These are phyloP conservation scores for Dalbergia cochinchinensis DNA, from an alignment of 306 rosid genomes.

Conservation along the genomic window DNA sequence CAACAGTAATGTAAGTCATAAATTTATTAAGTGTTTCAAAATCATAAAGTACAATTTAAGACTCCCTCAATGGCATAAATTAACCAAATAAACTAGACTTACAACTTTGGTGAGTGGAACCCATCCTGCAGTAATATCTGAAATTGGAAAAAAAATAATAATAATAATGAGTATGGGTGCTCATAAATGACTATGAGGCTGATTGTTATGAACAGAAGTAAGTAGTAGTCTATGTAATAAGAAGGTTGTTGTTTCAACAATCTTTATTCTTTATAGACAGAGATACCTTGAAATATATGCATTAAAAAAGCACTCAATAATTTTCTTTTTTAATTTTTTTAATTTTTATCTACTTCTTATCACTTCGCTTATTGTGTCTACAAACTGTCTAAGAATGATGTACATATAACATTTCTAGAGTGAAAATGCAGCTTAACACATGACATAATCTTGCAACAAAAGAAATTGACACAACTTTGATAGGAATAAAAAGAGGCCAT, in stretches of 20 bases:
- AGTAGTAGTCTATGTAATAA: neutral
- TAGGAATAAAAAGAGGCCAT: conserved; percentile 24
- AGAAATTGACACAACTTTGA: conserved; percentile 34
- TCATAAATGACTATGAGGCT: conserved; percentile 36
- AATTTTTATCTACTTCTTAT: too few species aligned
- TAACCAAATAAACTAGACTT: conserved; percentile 48
- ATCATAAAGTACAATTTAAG: neutral
- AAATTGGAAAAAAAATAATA: conserved; percentile 47
- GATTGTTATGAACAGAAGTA: conserved; percentile 27
- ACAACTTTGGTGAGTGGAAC: conserved; percentile 69
- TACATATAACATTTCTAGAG: too few species aligned
- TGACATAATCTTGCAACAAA: conserved; percentile 41
- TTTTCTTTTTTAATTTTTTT: too few species aligned
- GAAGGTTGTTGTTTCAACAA: too few species aligned
- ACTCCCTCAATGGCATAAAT: neutral
- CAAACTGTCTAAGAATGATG: too few species aligned
- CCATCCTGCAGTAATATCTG: conserved; percentile 89
- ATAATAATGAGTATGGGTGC: conserved; percentile 43
- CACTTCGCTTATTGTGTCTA: too few species aligned
- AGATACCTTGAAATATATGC: too few species aligned
- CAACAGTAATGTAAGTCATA: too few species aligned
- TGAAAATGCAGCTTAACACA: neutral
- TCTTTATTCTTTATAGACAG: too few species aligned
- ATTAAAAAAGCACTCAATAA: too few species aligned
- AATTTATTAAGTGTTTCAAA: too few species aligned